Evolutionary conservation across 106 monocot species (phyloP), one percentile per base, ranked within the genome.

Genomic region (Dendrobium huoshanense): DNA sequence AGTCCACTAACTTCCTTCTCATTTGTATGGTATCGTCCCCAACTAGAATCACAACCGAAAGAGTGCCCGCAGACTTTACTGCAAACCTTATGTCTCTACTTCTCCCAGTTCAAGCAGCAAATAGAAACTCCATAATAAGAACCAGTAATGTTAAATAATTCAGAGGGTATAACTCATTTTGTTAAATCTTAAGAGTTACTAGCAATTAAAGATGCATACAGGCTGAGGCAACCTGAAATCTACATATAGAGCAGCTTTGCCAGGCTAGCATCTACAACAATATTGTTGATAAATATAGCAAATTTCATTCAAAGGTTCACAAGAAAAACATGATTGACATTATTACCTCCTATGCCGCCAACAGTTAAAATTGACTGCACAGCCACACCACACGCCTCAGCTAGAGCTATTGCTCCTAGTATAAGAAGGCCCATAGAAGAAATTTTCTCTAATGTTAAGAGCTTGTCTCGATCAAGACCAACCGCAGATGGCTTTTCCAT

Each of bases 341-440:
- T 74, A 82, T 79, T 96, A 96, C 96, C 96, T 92, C 96, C 96
- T 79, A 96, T 84, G 58, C 96, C 96, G 47, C 96, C 94, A 85
- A 96, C 93, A 79, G 96, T 96, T 59, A 96, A 64, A 83, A 96
- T 90, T 80, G 96, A 96, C 59, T 96, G 91, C 20, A 90, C 90
- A 75, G 96, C 89, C 55, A 96, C 84, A 73, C 94, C 94, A 85
- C 88, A 92, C 20, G 94, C 96, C 68, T 96, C 96, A 82, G 93
- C 96, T 77, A 89, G 80, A 55, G 85, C 96, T 89, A 92, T 94
- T 33, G 83, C 81, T 49, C 89, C 96, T 19, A 96, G 78, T 49
- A 86, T 67, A 81, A 94, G 81, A 29, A 96, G 80, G 25, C 94
- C 92, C 7, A 96, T 82, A 9, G 92, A 88, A 29, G 96, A 94